A percentile compares a stretch with the other conserved stretches of the same genome.
Conservation (phyloP, 805 yeast species). For the Vanderwaltozyma tropicalis region DNA sequence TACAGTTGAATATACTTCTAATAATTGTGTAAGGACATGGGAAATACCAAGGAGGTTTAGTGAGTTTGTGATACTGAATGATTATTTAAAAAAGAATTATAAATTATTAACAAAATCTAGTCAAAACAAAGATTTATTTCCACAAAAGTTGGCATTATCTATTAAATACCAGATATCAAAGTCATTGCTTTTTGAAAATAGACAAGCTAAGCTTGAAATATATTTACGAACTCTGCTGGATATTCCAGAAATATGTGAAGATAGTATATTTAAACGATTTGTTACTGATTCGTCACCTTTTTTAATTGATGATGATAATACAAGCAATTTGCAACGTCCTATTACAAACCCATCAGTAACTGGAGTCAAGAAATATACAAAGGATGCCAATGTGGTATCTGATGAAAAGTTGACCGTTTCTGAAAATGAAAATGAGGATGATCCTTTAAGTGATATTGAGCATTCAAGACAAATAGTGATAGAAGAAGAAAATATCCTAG, state of each 20-base stretch:
- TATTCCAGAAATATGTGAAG: slow-evolving; percentile 63
- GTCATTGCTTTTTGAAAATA: slow-evolving; percentile 47
- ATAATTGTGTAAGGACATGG: slow-evolving; percentile 64
- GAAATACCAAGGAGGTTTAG: slow-evolving; percentile 81
- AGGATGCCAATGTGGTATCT: too few species aligned
- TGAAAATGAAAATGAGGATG: not conserved
- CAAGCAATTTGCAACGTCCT: too few species aligned
- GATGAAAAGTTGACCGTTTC: not conserved
- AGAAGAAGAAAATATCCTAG: not conserved
- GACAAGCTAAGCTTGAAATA: slow-evolving; percentile 50
- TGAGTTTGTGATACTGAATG: slow-evolving; percentile 67
- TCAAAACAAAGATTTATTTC: slow-evolving; percentile 35
- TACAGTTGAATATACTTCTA: slow-evolving; percentile 52
- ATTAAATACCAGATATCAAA: slow-evolving; percentile 52
- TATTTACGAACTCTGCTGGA: slow-evolving; percentile 50
- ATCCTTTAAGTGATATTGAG: not conserved
- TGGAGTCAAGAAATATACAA: not conserved
- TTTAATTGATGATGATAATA: not conserved
- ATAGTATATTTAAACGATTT: slow-evolving; percentile 62
- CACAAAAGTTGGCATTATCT: slow-evolving; percentile 47
- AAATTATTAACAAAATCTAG: slow-evolving; percentile 38
- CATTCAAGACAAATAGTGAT: not conserved
- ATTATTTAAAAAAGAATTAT: slow-evolving; percentile 45
- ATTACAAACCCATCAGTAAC: too few species aligned
- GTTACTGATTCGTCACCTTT: slow-evolving; percentile 35